Conservation (phyloP, 495 filamentous ascomycete genomes). For the Xylaria nigripes region DNA sequence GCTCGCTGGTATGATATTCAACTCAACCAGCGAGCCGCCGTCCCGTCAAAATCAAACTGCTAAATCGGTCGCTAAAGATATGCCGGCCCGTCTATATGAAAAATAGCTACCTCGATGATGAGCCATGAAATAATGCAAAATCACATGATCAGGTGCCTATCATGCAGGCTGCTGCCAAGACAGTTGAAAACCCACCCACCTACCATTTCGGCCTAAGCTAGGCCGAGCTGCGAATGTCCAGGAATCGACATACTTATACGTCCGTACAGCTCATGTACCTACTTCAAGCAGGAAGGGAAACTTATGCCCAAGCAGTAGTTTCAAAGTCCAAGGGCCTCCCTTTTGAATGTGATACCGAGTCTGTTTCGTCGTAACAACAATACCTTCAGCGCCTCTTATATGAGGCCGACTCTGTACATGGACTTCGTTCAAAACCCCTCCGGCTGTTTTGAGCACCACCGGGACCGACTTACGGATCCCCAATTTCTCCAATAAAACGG, state of each 20-base stretch:
- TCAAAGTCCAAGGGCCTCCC: too few relatives aligned
- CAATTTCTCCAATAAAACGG: too few relatives aligned
- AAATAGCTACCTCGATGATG: background rate
- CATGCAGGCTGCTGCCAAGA: background rate
- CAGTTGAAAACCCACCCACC: background rate
- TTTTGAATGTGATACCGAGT: too few relatives aligned
- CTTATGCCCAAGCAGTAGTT: too few relatives aligned
- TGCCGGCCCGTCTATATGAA: background rate
- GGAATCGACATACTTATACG: background rate
- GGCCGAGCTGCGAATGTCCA: background rate
- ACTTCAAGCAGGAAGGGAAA: background rate
- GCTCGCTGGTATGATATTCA: background rate
- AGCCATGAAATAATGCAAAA: background rate
- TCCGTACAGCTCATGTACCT: background rate
- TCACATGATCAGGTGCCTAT: background rate
- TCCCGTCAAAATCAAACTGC: background rate
- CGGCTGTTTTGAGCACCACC: too few relatives aligned
- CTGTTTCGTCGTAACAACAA: too few relatives aligned
- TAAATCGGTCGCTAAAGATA: background rate
- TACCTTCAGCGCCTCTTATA: too few relatives aligned
- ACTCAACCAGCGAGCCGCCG: background rate
- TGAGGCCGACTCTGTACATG: too few relatives aligned
- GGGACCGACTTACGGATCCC: too few relatives aligned
- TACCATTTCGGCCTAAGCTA: conserved; percentile 3
- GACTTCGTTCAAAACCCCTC: too few relatives aligned